phyloP scores from a whole-genome alignment of 2,329 filamentous ascomycete species.

The Fusarium sp. region DNA sequence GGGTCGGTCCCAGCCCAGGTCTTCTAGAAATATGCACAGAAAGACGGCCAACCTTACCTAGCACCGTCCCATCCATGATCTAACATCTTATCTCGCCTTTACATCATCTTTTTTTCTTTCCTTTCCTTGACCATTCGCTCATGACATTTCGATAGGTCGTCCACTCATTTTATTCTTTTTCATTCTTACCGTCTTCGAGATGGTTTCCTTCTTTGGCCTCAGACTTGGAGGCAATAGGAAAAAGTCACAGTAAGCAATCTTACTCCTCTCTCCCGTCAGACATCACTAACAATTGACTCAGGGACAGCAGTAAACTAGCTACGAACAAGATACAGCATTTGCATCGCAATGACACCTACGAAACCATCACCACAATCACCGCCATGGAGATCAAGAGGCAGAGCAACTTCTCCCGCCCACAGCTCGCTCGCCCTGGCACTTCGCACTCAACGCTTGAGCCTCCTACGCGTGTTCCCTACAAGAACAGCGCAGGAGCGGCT shows the following conservation, averaged over 20 bases:
- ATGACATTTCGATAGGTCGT: slow-evolving; percentile 16
- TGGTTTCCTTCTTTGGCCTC: slow-evolving; percentile 71
- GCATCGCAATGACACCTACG: slow-evolving; percentile 15
- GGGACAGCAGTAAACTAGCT: slow-evolving; percentile 44
- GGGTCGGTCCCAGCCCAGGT: neutral
- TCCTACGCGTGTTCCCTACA: slow-evolving; percentile 50
- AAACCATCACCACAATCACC: slow-evolving; percentile 6
- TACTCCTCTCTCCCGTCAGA: neutral
- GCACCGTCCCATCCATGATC: slow-evolving; percentile 2
- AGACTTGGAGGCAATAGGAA: slow-evolving; percentile 68
- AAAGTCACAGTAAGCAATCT: slow-evolving; percentile 60
- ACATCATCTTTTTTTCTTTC: slow-evolving; percentile 9
- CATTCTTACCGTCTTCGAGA: slow-evolving; percentile 44
- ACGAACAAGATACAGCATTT: slow-evolving; percentile 31
- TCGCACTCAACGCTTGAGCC: slow-evolving; percentile 50
- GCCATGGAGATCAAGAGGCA: slow-evolving; percentile 32
- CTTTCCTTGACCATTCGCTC: neutral
- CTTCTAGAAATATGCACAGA: slow-evolving; percentile 38
- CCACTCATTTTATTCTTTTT: neutral
- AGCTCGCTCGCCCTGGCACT: slow-evolving; percentile 56
- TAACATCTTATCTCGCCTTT: slow-evolving; percentile 1
- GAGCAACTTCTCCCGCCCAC: slow-evolving; percentile 52
- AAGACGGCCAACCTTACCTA: neutral
- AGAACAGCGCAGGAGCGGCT: slow-evolving; percentile 52
- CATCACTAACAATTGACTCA: neutral